A percentile compares a stretch with the other conserved stretches of the same genome.
phyloP scores from a whole-genome alignment of 768 basidiomycete species.

The Russula vinacea region DNA sequence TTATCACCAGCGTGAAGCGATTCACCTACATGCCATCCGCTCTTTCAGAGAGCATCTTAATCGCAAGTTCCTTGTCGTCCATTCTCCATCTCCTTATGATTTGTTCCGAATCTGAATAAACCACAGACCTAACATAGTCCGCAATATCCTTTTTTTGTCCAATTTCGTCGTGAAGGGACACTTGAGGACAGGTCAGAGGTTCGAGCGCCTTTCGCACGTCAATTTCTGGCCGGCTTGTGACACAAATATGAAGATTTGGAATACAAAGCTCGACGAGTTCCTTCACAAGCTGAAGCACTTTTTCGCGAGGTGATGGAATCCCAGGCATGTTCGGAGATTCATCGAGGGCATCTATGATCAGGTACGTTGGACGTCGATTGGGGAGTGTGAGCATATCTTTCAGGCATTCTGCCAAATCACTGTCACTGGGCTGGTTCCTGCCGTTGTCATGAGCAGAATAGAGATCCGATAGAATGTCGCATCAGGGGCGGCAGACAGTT shows the following conservation, averaged over 20 bases:
- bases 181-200: background rate
- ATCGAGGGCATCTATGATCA: conserved; percentile 1
- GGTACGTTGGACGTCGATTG: background rate
- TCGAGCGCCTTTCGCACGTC: background rate
- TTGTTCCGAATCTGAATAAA: background rate
- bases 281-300: background rate
- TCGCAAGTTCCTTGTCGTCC: background rate
- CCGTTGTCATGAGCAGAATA: background rate
- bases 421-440: background rate
- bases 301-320: background rate
- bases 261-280: background rate
- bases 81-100: background rate
- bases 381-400: background rate
- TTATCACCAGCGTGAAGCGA: background rate
- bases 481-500: background rate
- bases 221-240: background rate
- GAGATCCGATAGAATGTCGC: background rate
- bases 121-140: background rate
- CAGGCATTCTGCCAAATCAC: background rate
- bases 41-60: background rate
- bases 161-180: background rate
- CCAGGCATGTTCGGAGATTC: conserved; percentile 1
- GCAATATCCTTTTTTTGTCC: background rate
- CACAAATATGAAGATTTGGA: conserved; percentile 2
- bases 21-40: background rate